Percentiles rank a stretch among this genome's conserved stretches.
phyloP scores from a whole-genome alignment of 1,284 basidiomycete genomes.

The Flammula alnicola region DNA sequence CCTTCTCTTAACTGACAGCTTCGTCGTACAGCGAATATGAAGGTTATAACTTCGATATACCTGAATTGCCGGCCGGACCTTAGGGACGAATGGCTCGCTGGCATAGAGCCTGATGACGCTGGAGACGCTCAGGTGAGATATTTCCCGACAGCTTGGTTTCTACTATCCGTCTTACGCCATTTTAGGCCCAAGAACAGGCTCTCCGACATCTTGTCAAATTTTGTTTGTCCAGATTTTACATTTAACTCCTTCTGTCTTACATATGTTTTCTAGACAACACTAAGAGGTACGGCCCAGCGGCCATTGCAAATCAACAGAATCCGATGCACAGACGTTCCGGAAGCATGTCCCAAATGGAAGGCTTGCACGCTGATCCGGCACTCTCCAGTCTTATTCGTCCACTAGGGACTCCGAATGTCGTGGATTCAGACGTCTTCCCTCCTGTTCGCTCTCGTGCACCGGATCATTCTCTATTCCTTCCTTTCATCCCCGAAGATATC shows the following conservation, averaged over 20 bases:
- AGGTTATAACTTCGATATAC: conserved; percentile 98
- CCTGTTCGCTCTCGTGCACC: conserved; percentile 81
- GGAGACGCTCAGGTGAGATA: conserved; percentile 75
- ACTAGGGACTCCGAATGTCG: conserved; percentile 74
- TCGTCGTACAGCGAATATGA: conserved; percentile 86
- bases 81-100: conserved; percentile 97
- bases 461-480: conserved; percentile 83
- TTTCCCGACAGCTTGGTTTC: neutral
- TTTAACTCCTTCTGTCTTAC: neutral
- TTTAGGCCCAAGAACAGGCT: conserved; percentile 94
- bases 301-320: conserved; percentile 51
- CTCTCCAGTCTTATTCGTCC: conserved; percentile 75
- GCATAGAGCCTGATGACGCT: conserved; percentile 91
- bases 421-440: conserved; percentile 83
- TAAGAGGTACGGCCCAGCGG: conserved; percentile 76
- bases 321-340: conserved; percentile 73
- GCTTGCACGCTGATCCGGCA: conserved; percentile 75
- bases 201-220: conserved; percentile 93
- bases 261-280: conserved; percentile 65
- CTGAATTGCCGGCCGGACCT: conserved; percentile 96
- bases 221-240: conserved; percentile 60
- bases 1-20: conserved; percentile 11
- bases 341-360: conserved; percentile 81
- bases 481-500: conserved; percentile 84
- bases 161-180: neutral